Base-by-base conservation (phyloP, 257 asterid genomes). In the Thymus mandschuricus region DNA sequence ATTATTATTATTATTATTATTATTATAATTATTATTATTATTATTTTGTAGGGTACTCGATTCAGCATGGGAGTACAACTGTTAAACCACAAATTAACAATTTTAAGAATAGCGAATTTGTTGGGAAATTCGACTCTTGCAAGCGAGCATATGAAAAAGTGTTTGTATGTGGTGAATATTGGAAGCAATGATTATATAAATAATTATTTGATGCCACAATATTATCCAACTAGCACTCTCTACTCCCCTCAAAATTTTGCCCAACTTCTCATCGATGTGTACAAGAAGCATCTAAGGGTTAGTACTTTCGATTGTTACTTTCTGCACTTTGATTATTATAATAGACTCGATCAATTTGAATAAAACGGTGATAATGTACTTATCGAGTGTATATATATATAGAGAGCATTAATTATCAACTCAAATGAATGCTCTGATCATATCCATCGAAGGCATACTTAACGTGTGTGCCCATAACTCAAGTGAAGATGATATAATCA, bases 181-280 rank as follows among this genome's bases (percentile, higher is more conserved):
- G 95, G 95, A 3, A 86, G 75, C 70, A 87, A 89, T 15, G 95
- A 89, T 62, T 89, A 89, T 50, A 60, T 89, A 10, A 81, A 85
- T 72, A 84, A 89, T 60, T 89, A 86, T 28, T 86, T 81, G 40
- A 8, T 78, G 78, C 95, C 95, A 0, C 64, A 15, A 15, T 12
- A 48, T 48, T 87, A 81, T 67, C 46, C 73, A 2, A 66, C 89
- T 10, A 76, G 83, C 55, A 49, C 35, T 2, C 13, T 6, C 13
- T 82, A 64, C 31, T 66, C 87, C 0, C 86, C 90, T 2, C 49
- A 83, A 0, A 78, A 78, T 52, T 87, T 70, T 49, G 87, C 90
- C 43, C 56, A 13, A 3, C 54, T 55, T 30, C 80, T 87, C 13
- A 87, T 85, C 54, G 83, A 80, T 41, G 79, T 76, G 15, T 87